phyloP scores from a whole-genome alignment of 108 stramenopile species.

The Fragilaria crotonensis region DNA sequence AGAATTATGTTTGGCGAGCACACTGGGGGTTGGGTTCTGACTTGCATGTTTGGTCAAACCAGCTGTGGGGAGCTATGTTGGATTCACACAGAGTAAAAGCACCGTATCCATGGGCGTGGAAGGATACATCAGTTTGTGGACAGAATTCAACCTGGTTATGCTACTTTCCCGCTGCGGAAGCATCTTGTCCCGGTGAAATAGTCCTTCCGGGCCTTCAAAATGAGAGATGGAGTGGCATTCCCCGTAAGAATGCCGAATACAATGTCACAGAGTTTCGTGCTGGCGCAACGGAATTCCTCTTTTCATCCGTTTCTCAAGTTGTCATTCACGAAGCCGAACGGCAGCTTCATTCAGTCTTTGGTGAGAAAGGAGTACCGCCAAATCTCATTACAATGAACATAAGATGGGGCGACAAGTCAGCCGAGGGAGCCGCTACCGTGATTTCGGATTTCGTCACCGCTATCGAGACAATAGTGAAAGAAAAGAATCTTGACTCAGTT shows the following conservation, averaged over 20 bases:
- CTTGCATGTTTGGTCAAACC: slow-evolving; percentile 37
- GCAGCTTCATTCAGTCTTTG: slow-evolving; percentile 36
- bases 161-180: slow-evolving; percentile 43
- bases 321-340: slow-evolving; percentile 40
- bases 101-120: slow-evolving; percentile 26
- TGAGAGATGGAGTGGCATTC: neutral
- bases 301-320: slow-evolving; percentile 19
- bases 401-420: slow-evolving; percentile 45
- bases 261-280: slow-evolving; percentile 10
- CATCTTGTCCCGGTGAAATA: slow-evolving; percentile 28
- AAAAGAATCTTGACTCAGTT: no score
- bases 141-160: slow-evolving; percentile 28
- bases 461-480: no score
- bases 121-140: slow-evolving; percentile 21
- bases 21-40: slow-evolving; percentile 43
- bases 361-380: no score
- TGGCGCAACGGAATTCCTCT: slow-evolving; percentile 36
- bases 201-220: neutral
- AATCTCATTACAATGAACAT: slow-evolving; percentile 61
- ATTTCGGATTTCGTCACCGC: no score
- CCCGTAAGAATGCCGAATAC: neutral
- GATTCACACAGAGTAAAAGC: slow-evolving; percentile 19
- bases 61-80: slow-evolving; percentile 32
- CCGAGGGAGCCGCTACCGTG: no score
- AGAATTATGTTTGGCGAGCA: slow-evolving; percentile 26